Conservation (phyloP, 192 early-diverging fungal genomes). For the Martensiomyces pterosporus region DNA sequence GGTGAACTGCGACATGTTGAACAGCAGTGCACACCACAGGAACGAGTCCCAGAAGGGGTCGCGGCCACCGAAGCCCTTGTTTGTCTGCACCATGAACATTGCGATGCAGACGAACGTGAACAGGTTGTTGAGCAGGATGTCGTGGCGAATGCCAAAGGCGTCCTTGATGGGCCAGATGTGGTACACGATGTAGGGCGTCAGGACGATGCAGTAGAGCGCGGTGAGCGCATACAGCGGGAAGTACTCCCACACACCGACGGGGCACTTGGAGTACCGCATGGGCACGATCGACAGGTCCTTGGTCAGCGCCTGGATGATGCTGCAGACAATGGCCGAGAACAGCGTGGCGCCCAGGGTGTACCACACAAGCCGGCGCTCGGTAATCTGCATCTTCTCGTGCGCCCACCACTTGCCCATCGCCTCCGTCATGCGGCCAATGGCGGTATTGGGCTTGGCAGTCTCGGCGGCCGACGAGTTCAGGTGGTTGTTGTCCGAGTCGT, state of each 20-base stretch:
- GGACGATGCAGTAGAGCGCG: constrained; percentile 39
- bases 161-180: constrained; percentile 51
- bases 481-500: constrained; percentile 3
- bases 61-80: constrained; percentile 34
- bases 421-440: background rate
- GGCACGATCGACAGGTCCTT: constrained; percentile 42
- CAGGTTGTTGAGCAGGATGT: constrained; percentile 48
- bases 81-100: constrained; percentile 52
- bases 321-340: constrained; percentile 34
- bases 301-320: constrained; percentile 43
- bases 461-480: background rate
- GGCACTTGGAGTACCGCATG: constrained; percentile 38
- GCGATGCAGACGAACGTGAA: constrained; percentile 46
- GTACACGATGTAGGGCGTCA: constrained; percentile 48
- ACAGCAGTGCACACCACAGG: constrained; percentile 42
- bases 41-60: constrained; percentile 52
- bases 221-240: constrained; percentile 44
- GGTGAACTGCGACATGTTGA: constrained; percentile 51
- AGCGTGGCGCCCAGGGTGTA: constrained; percentile 34
- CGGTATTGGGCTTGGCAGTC: background rate
- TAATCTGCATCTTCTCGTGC: constrained; percentile 35
- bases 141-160: constrained; percentile 46
- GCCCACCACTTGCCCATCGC: constrained; percentile 31
- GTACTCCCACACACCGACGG: constrained; percentile 52
- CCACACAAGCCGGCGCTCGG: constrained; percentile 44